Evolutionary conservation across 257 asterid species (phyloP).

Genomic region (Voacanga thouarsii): DNA sequence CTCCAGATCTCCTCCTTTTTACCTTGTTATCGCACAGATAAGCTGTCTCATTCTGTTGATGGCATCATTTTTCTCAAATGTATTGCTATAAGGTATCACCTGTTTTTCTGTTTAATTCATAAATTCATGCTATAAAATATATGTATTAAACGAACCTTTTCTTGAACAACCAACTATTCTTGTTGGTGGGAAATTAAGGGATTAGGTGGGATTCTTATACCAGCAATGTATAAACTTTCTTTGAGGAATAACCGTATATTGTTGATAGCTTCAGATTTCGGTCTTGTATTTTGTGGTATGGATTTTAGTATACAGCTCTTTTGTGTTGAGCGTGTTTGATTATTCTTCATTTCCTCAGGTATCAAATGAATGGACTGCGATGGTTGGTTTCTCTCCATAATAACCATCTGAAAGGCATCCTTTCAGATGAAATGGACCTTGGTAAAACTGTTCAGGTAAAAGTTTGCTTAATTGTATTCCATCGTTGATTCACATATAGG

Average conservation of each 20-base stretch:
- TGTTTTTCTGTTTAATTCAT: not conserved
- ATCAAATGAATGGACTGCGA: conserved; percentile 94
- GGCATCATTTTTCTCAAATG: not conserved
- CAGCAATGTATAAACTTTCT: conserved; percentile 4
- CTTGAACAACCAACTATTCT: conserved; percentile 74
- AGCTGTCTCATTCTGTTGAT: not conserved
- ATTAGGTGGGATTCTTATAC: conserved; percentile 49
- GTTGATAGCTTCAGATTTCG: conserved; percentile 4
- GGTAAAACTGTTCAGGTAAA: conserved; percentile 99
- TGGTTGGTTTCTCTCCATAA: conserved; percentile 97
- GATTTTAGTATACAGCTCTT: not conserved
- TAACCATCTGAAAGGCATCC: conserved; percentile 96
- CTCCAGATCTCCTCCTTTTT: not conserved
- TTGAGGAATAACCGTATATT: not conserved
- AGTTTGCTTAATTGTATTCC: conserved; percentile 1
- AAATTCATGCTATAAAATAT: not conserved
- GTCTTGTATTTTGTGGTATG: conserved; percentile 13
- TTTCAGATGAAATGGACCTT: conserved; percentile 99
- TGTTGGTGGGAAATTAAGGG: conserved; percentile 89
- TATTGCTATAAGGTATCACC: not conserved
- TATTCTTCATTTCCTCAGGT: conserved; percentile 53
- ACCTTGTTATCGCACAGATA: not conserved
- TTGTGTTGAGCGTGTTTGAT: conserved; percentile 9
- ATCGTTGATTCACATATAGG: not conserved
- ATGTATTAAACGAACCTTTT: not conserved